Base-by-base conservation (phyloP, 768 basidiomycete genomes). In the Boletus rubropictus region DNA sequence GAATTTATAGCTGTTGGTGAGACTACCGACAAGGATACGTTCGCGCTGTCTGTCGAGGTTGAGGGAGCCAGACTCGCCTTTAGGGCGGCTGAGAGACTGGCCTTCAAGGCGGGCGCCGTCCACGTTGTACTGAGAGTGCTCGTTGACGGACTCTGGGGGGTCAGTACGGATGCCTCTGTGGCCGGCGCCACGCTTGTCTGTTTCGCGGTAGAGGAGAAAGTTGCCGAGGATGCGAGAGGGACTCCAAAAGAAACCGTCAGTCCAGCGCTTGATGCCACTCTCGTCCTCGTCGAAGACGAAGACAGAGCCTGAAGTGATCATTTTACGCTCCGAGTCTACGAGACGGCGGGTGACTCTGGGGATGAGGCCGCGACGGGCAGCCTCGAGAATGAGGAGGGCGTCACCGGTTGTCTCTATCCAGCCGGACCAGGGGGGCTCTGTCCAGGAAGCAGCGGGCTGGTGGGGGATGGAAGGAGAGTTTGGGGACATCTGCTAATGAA, bases 271-370 rank as follows among this genome's bases (percentile, higher is more conserved):
- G 72, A 98, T 98, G 22, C 93, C 92, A 60, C 89, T 91, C 69
- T 95, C 92, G 59, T 91, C 86, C 72, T 96, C 94, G 66, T 98
- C 91, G 61, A 96, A 98, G 54, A 96, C 94, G 59, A 97, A 98
- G 10, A 98, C 91, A 7, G 87, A 88, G 47, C 94, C 94, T 6
- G 85, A 88, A 15, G 84, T 84, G 64, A 98, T 93, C 84, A 95
- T 89, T 60, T 82, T 85, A 48, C 91, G 80, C 66, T 98, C 94
- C 27, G 87, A 78, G 63, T 96, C 94, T 51, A 92, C 89, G 42
- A 98, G 80, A 33, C 94, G 81, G 34, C 94, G 80, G 28, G 92
- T 94, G 20, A 98, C 89, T 48, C 91, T 77, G 8, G 93, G 93
- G 31, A 96, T 92, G 57, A 93, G 78, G 21, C 92, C 92, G 27